Conservation (phyloP, 2,329 filamentous ascomycete species). For the Diaporthe nobilis region DNA sequence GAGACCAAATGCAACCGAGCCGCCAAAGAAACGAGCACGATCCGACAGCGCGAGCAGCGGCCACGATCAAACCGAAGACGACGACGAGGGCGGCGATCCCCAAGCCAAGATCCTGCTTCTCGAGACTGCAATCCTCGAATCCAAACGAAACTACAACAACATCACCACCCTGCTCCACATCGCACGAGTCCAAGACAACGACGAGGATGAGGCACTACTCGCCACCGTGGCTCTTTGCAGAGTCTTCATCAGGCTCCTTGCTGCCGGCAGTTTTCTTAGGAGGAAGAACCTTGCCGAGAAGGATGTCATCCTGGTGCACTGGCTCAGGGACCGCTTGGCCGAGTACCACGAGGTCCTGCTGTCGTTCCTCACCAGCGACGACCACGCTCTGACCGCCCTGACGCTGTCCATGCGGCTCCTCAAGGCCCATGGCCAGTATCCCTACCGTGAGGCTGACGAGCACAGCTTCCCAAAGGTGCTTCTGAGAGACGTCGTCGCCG, state of each 20-base stretch:
- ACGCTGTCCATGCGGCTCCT: conserved; percentile 86
- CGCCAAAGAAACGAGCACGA: conserved; percentile 66
- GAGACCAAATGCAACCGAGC: conserved; percentile 58
- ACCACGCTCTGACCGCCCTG: conserved; percentile 78
- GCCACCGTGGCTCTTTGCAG: conserved; percentile 87
- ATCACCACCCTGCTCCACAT: conserved; percentile 80
- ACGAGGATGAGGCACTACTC: conserved; percentile 71
- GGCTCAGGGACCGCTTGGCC: conserved; percentile 81
- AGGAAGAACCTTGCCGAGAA: conserved; percentile 78
- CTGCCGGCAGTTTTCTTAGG: conserved; percentile 77
- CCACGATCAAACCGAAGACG: conserved; percentile 54
- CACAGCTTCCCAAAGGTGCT: conserved; percentile 79
- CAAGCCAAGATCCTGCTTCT: conserved; percentile 79
- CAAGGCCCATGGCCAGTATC: conserved; percentile 80
- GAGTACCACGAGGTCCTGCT: conserved; percentile 79
- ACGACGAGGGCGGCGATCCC: conserved; percentile 61
- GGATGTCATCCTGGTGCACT: conserved; percentile 80
- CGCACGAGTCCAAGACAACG: conserved; percentile 63
- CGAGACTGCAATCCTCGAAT: conserved; percentile 86
- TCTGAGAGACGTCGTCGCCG: conserved; percentile 75
- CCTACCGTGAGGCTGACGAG: conserved; percentile 69
- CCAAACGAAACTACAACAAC: conserved; percentile 92
- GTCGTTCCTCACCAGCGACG: conserved; percentile 70
- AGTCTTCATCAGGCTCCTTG: conserved; percentile 86
- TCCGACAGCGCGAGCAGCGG: conserved; percentile 57